Evolutionary conservation across 306 rosid genomes (phyloP), one percentile per base, ranked within the genome.

Genomic region (Prinsepia uniflora): DNA sequence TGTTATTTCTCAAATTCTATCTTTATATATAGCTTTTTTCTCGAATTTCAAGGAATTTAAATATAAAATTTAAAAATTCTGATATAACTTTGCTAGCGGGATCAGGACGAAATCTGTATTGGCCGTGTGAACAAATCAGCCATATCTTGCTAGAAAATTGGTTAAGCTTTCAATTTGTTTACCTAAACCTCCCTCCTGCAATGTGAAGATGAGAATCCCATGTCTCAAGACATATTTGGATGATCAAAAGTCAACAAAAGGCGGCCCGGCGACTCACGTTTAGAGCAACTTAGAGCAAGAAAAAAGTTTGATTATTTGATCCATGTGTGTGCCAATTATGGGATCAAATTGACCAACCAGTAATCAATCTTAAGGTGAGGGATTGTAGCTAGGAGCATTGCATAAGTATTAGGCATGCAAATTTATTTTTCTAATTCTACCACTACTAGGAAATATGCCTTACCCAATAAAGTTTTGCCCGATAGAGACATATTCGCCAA

Each of bases 161-260:
- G 43, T 61, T 43, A 24, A 68, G 45, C 36, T 34, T 70, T 50
- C 6, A 34, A 8, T 42, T 47, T 63, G 40, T 5, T 15, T 18
- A 60, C 65, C 68, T 43, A 78, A 49, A 43, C 36, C 36, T 30
- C 12, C 63, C 24, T 63, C n/a, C 45, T 30, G 10, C 47, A 58
- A 41, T 52, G 39, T 0, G 15, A 62, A 42, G 39, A 50, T 6
- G 39, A 40, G 14, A 6, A 72, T 72, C 11, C 2, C 6, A 55
- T 44, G 36, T 30, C 41, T 58, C 15, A 24, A 24, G 30, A 24
- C 65, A 40, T 49, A 58, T 8, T 18, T 3, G 9, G 46, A 10
- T 6, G 34, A 62, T 24, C 48, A 41, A 60, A 58, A 49, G 61
- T 52, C 70, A 53, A 49, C 68, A 53, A 11, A 18, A 18, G 15